Evolutionary conservation across 768 basidiomycete genomes (phyloP).

Genomic region (Pilatotrama ljubarskyi): DNA sequence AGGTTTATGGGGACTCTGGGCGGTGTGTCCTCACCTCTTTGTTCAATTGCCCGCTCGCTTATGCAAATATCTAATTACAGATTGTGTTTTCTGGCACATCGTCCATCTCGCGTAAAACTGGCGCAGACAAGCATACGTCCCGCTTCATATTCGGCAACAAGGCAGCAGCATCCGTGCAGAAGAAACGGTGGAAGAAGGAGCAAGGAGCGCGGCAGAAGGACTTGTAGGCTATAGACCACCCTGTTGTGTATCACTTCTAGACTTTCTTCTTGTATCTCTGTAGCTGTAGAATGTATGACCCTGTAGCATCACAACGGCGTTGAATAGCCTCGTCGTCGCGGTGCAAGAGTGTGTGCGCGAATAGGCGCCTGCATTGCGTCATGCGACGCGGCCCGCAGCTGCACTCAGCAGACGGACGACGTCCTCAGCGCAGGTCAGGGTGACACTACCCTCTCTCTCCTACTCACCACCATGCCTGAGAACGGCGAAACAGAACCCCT

Average conservation of each 20-base stretch:
- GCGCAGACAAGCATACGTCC: constrained; percentile 81
- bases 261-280: no score
- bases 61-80: no score
- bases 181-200: constrained; percentile 35
- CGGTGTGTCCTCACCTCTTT: constrained; percentile 44
- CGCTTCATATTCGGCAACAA: constrained; percentile 80
- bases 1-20: constrained; percentile 71
- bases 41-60: no score
- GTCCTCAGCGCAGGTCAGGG: background rate
- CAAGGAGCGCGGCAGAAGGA: background rate
- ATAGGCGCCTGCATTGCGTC: constrained; percentile 10
- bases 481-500: constrained; percentile 26
- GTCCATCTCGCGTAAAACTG: constrained; percentile 66
- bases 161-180: constrained; percentile 36
- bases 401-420: background rate
- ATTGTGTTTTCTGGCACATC: constrained; percentile 61
- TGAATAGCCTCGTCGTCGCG: no score
- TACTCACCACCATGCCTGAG: constrained; percentile 18
- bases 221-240: background rate
- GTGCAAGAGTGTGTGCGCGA: background rate
- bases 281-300: no score
- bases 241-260: no score
- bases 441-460: background rate
- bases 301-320: no score
- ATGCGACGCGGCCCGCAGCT: background rate